Base-by-base conservation (phyloP, 345 rosid genomes). In the Gossypium longicalyx region DNA sequence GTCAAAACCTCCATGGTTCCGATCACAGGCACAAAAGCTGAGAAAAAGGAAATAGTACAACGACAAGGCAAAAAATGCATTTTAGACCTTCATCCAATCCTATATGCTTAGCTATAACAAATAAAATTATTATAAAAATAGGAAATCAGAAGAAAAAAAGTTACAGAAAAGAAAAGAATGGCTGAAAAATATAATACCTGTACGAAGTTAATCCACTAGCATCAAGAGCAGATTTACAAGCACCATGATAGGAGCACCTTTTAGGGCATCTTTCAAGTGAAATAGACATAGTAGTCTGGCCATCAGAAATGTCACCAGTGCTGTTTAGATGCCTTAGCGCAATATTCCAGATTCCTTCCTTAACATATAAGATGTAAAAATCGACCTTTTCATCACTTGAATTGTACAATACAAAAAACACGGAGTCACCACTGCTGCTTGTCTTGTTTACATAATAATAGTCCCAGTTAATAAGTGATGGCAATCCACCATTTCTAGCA, bases 1-100 rank as follows among this genome's bases (percentile, higher is more conserved):
- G 82, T 95, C 99, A 86, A 95, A 91, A 58, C 98, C 99, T 79
- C 99, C 99, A 73, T 95, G 99, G 45, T 84, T 87, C 72, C 91
- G 87, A 78, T 92, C 97, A 76, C 99, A 95, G 70, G 93, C 78
- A 70, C 97, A 95, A 81, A 83, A 93, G 85, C 98, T 94, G 90
- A 77, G 77, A 84, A 79, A 80, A 66, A 82, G 54, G 77, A 82
- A 70, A 77, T 20, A 38, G 45, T n/a, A 73, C 49, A 71, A 20
- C 71, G 23, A 59, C 61, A 72, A 54, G 38, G 69, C n/a, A 63
- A 58, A 2, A 43, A 61, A 45, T 67, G 70, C 77, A 52, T 6
- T 49, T 54, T 70, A 71, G 53, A 71, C 67, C 27, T 67, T 27
- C 61, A 53, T 53, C 25, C 9, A 13, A 45, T 51, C 16, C 10